phyloP scores from a whole-genome alignment of 2,329 filamentous ascomycete genomes.

The Fusarium foetens region DNA sequence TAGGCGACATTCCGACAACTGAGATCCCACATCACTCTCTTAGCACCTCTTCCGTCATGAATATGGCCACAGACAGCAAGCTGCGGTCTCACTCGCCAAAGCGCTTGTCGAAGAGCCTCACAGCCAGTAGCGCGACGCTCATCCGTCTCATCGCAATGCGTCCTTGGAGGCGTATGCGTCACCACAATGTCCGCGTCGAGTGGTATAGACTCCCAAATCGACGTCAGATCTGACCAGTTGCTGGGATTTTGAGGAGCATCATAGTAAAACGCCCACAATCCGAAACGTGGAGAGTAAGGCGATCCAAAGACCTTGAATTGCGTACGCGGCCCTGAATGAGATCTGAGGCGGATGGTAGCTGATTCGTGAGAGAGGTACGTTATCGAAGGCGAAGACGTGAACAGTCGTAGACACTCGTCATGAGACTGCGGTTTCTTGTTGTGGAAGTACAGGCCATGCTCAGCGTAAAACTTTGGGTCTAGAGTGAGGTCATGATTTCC shows the following conservation, averaged over 20 bases:
- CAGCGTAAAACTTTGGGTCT: constrained; percentile 69
- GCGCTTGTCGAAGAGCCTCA: constrained; percentile 63
- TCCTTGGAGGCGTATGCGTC: constrained; percentile 74
- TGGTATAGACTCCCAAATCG: constrained; percentile 71
- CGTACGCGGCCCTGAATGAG: constrained; percentile 65
- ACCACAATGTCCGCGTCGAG: constrained; percentile 72
- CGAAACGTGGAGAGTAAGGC: constrained; percentile 68
- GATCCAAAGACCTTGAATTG: constrained; percentile 76
- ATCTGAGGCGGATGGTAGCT: constrained; percentile 63
- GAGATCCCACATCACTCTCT: constrained; percentile 70
- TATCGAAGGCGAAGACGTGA: constrained; percentile 65
- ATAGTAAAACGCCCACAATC: constrained; percentile 77
- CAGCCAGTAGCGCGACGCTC: constrained; percentile 64
- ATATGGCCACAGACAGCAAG: constrained; percentile 78
- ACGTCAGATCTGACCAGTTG: constrained; percentile 41
- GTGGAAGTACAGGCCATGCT: constrained; percentile 65
- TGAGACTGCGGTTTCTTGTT: constrained; percentile 65
- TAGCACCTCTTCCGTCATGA: constrained; percentile 72
- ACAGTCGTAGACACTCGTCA: constrained; percentile 62
- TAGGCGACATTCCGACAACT: constrained; percentile 52
- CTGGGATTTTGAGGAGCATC: constrained; percentile 41
- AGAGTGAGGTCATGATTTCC: constrained; percentile 82
- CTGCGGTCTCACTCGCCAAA: constrained; percentile 70
- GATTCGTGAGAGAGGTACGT: constrained; percentile 72
- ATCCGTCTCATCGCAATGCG: constrained; percentile 64